Percentiles rank a stretch among this genome's conserved stretches.
Conservation (phyloP, 2,329 filamentous ascomycete species). For the Escovopsis sp. region DNA sequence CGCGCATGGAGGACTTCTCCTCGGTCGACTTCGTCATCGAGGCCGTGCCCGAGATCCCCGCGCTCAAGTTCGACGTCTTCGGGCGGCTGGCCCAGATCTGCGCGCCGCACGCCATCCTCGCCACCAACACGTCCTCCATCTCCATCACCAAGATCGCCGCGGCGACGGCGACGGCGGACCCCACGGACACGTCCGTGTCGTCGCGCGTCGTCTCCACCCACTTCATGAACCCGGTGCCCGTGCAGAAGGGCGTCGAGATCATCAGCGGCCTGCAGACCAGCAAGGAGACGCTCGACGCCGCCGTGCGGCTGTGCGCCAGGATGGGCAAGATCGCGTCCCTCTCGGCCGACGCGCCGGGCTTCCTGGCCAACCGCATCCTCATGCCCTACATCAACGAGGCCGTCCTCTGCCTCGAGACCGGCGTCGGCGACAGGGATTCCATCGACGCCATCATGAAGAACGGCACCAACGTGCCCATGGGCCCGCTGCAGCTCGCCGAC, state of each 20-base stretch:
- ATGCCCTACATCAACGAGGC: conserved; percentile 99
- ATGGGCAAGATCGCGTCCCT: conserved; percentile 89
- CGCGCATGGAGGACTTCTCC: conserved; percentile 59
- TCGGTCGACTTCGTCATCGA: conserved; percentile 96
- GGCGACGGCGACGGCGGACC: conserved; percentile 64
- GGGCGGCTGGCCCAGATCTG: conserved; percentile 65
- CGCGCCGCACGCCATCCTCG: conserved; percentile 72
- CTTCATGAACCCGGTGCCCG: conserved; percentile 97
- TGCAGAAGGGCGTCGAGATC: conserved; percentile 96
- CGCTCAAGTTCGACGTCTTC: conserved; percentile 82
- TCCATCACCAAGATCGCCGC: conserved; percentile 93
- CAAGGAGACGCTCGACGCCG: conserved; percentile 61
- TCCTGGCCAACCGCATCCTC: conserved; percentile 88
- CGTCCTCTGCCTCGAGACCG: conserved; percentile 87
- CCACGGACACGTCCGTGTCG: conserved; percentile 63
- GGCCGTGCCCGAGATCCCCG: conserved; percentile 82
- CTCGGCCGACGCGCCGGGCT: conserved; percentile 81
- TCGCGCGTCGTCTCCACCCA: conserved; percentile 89
- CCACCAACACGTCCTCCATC: conserved; percentile 98
- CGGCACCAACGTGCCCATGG: conserved; percentile 97
- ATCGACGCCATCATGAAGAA: conserved; percentile 99
- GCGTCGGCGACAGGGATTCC: conserved; percentile 73
- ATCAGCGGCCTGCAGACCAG: conserved; percentile 91
- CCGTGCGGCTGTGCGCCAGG: conserved; percentile 69
- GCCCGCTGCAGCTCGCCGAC: conserved; percentile 80